Percentiles rank a stretch among this genome's conserved stretches.
phyloP scores from a whole-genome alignment of 495 filamentous ascomycete genomes.

The Penicillium lagena region DNA sequence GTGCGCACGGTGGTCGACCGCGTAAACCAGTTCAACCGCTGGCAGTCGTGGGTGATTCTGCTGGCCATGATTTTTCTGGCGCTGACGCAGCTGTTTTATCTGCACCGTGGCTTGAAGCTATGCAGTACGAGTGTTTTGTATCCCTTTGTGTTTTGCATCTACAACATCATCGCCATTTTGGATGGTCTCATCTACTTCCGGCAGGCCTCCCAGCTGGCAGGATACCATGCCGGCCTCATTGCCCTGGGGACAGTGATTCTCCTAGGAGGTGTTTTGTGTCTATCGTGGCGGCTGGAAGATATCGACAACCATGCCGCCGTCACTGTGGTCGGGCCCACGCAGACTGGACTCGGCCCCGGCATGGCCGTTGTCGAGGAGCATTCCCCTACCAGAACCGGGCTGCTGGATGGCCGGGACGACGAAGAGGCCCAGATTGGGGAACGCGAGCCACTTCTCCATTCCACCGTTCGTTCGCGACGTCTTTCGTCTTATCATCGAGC shows the following conservation, averaged over 20 bases:
- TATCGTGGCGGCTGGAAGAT: constrained; percentile 88
- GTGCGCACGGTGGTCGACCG: constrained; percentile 84
- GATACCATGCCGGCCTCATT: constrained; percentile 75
- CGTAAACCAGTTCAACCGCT: constrained; percentile 91
- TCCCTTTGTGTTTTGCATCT: constrained; percentile 97
- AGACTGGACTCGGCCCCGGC: constrained; percentile 37
- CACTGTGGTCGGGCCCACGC: constrained; percentile 28
- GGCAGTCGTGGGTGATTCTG: constrained; percentile 94
- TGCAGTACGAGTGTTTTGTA: constrained; percentile 96
- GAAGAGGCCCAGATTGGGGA: constrained; percentile 31
- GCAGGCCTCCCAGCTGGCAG: constrained; percentile 71
- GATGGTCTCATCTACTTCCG: constrained; percentile 97
- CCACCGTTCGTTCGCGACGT: constrained; percentile 9
- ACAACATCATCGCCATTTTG: constrained; percentile 97
- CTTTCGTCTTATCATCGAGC: constrained; percentile 18
- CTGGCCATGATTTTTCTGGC: constrained; percentile 76
- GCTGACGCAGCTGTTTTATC: constrained; percentile 87
- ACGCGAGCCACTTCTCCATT: constrained; percentile 32
- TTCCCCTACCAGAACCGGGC: constrained; percentile 11
- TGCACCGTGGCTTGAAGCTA: constrained; percentile 87
- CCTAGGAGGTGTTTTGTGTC: constrained; percentile 78
- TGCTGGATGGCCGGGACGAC: constrained; percentile 21
- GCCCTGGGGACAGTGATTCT: constrained; percentile 81
- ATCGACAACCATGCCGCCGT: constrained; percentile 50
- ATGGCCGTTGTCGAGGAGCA: constrained; percentile 39